Evolutionary conservation across 1,139 yeast genomes (phyloP).

Genomic region (Scheffersomyces insectosa): DNA sequence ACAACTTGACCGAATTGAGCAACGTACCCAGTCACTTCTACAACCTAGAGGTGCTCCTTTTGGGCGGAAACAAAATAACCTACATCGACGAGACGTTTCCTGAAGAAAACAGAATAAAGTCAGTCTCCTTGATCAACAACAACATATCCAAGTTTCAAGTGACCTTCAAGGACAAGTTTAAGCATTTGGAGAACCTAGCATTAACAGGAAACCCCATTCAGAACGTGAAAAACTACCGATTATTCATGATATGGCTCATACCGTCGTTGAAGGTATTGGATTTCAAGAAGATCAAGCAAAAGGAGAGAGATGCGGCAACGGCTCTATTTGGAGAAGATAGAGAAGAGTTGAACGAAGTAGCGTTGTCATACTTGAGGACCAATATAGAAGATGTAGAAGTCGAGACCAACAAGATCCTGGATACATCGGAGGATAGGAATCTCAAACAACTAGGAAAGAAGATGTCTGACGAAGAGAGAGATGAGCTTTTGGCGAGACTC

Average conservation of each 20-base stretch:
- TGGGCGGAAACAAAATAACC: constrained; percentile 58
- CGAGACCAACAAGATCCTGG: constrained; percentile 13
- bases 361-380: constrained; percentile 10
- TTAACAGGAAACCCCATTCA: constrained; percentile 66
- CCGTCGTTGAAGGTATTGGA: constrained; percentile 70
- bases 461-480: constrained; percentile 56
- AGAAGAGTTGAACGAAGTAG: constrained; percentile 12
- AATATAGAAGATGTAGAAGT: neutral
- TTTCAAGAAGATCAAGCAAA: constrained; percentile 56
- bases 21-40: constrained; percentile 46
- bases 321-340: constrained; percentile 45
- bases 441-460: constrained; percentile 31
- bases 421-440: constrained; percentile 8
- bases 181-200: constrained; percentile 46
- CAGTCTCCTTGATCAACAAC: constrained; percentile 57
- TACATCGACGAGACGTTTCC: constrained; percentile 23
- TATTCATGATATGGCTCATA: constrained; percentile 57
- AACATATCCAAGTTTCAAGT: constrained; percentile 39
- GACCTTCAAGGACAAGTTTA: constrained; percentile 19
- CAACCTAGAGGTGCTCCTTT: constrained; percentile 51
- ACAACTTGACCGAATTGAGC: constrained; percentile 56
- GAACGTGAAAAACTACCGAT: constrained; percentile 55
- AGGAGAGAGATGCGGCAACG: constrained; percentile 50
- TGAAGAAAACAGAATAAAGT: constrained; percentile 35
- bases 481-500: constrained; percentile 52